A percentile compares a stretch with the other conserved stretches of the same genome.
These are phyloP conservation scores for Plasmopara viticola DNA, from an alignment of 352 stramenopile genomes.

Conservation along the genomic window DNA sequence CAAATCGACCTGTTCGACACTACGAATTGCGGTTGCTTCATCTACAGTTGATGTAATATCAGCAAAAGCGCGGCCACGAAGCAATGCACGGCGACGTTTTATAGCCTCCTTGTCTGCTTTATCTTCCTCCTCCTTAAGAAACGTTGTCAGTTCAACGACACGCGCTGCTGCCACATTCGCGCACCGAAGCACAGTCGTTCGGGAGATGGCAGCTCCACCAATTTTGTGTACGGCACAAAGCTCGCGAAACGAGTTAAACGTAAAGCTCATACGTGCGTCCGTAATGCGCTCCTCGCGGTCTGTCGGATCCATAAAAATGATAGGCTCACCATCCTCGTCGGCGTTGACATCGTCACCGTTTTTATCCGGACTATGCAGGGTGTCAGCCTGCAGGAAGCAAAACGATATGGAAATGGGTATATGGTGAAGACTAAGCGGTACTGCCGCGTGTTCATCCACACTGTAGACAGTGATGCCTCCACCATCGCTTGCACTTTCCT, in stretches of 20 bases:
- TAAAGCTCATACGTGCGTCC: slow-evolving; percentile 84
- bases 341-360: slow-evolving; percentile 19
- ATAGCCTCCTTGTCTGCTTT: slow-evolving; percentile 65
- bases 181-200: slow-evolving; percentile 62
- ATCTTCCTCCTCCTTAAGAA: slow-evolving; percentile 69
- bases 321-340: slow-evolving; percentile 30
- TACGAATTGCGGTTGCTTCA: slow-evolving; percentile 21
- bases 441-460: slow-evolving; percentile 85
- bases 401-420: slow-evolving; percentile 95
- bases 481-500: slow-evolving; percentile 17
- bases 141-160: slow-evolving; percentile 66
- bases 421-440: slow-evolving; percentile 92
- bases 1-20: slow-evolving; percentile 53
- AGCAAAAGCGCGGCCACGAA: slow-evolving; percentile 65
- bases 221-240: slow-evolving; percentile 89
- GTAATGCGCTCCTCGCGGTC: slow-evolving; percentile 86
- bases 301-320: slow-evolving; percentile 87
- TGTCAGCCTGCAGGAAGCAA: slow-evolving; percentile 52
- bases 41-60: slow-evolving; percentile 46
- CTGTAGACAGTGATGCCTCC: slow-evolving; percentile 62
- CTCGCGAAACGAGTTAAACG: slow-evolving; percentile 89
- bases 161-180: slow-evolving; percentile 74
- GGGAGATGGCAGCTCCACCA: slow-evolving; percentile 66
- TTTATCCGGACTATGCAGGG: slow-evolving; percentile 4
- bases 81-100: slow-evolving; percentile 53